Percentiles rank a stretch among this genome's conserved stretches.
Evolutionary conservation across 805 yeast genomes (phyloP).

Genomic region (Candida ortonii): DNA sequence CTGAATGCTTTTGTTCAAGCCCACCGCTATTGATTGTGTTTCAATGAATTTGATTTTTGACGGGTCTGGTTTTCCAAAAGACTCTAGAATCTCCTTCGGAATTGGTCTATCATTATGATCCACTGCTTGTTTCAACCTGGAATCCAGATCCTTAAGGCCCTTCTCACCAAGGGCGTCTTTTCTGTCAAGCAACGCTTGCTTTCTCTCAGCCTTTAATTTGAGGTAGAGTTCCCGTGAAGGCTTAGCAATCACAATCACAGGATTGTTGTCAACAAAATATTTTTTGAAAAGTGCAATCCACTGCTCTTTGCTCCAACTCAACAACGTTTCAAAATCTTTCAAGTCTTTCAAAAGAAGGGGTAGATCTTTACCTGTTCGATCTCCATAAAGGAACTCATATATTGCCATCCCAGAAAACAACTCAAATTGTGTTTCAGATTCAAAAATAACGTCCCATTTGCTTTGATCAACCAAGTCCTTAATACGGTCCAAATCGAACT

Average conservation of each 20-base stretch:
- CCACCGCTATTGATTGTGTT: constrained; percentile 63
- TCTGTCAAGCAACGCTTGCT: constrained; percentile 48
- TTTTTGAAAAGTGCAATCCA: constrained; percentile 61
- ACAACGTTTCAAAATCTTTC: constrained; percentile 56
- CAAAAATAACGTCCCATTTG: constrained; percentile 56
- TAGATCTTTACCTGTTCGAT: constrained; percentile 56
- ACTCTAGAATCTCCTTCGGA: constrained; percentile 60
- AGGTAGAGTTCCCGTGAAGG: constrained; percentile 68
- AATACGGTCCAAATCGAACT: constrained; percentile 64
- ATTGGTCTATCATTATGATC: constrained; percentile 69
- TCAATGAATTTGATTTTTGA: constrained; percentile 67
- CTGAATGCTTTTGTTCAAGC: constrained; percentile 38
- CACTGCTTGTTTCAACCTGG: constrained; percentile 59
- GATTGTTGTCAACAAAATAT: constrained; percentile 57
- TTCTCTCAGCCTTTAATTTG: constrained; percentile 47
- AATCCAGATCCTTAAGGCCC: constrained; percentile 54
- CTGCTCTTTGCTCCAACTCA: constrained; percentile 57
- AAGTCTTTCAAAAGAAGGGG: constrained; percentile 52
- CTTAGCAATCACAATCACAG: constrained; percentile 64
- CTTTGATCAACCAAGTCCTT: constrained; percentile 65
- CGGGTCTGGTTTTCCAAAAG: constrained; percentile 74
- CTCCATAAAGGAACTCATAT: constrained; percentile 78
- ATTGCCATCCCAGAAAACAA: constrained; percentile 65
- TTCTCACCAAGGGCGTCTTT: constrained; percentile 50
- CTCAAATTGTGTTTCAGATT: constrained; percentile 62